Evolutionary conservation across 176 grass and related monocot genomes (phyloP), one percentile per base, ranked within the genome.

Genomic region (Elaeis guineensis): DNA sequence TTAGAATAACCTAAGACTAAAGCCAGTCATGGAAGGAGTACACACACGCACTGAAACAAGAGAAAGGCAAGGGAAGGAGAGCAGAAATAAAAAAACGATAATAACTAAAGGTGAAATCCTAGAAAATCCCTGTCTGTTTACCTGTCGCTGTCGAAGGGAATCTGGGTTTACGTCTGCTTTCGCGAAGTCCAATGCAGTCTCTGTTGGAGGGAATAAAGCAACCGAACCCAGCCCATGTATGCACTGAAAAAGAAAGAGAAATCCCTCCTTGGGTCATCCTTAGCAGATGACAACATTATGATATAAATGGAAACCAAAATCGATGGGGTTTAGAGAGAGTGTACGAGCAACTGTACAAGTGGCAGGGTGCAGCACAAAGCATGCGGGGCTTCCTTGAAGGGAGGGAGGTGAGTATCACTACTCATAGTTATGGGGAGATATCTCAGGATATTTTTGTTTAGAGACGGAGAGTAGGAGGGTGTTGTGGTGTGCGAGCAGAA

Each of bases 141-240:
- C 16, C 75, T 48, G 64, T 94, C 84, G 19, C 63, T 79, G 71
- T 88, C 80, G 17, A 16, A 69, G 78, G 81, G 89, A 95, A 95
- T 95, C 89, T 89, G 69, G 68, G 55, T 85, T 95, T 79, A 78
- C 62, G 72, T 89, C 75, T 79, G 75, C 89, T 95, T 95, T 95
- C 19, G 52, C 56, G 49, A 44, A 52, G 17, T 76, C 75, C 85
- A 69, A 89, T 78, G 89, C 78, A 83, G 78, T 65, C 72, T 51
- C 66, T 59, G 62, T 55, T 69, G 69, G 83, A 71, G 69, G 76
- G 88, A 91, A 87, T 91, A 91, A 91, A 91, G 87, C 65, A 51
- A 57, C 30, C 54, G n/a, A 9, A 17, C 54, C 55, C 3, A 58
- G 51, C 20, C 29, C 54, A 26, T 44, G 67, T 5, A 70, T 29